phyloP scores from a whole-genome alignment of 176 grass and related monocot genomes.

The Oryza rufipogon region DNA sequence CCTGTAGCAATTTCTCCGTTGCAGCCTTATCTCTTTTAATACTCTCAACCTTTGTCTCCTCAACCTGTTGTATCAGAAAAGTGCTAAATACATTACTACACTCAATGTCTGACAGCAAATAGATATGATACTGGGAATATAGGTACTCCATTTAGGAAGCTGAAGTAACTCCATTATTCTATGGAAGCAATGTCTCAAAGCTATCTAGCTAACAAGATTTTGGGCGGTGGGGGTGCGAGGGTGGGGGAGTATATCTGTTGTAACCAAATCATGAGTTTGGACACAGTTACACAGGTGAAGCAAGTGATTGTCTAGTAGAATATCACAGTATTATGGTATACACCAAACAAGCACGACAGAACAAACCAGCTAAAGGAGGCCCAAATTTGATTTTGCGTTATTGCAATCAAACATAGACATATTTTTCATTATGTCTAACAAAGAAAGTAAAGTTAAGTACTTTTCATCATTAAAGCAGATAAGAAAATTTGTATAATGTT shows the following conservation, averaged over 20 bases:
- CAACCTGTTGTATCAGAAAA: constrained; percentile 64
- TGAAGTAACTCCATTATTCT: constrained; percentile 22
- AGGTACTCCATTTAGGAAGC: constrained; percentile 4
- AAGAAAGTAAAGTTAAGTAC: constrained; percentile 2
- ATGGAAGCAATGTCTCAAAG: background rate
- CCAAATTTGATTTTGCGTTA: background rate
- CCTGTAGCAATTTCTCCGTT: constrained; percentile 96
- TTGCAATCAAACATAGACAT: constrained; percentile 25
- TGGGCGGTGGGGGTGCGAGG: no score
- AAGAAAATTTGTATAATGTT: constrained; percentile 1
- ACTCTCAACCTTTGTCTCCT: constrained; percentile 98
- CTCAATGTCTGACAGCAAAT: background rate
- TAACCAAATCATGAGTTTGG: constrained; percentile 30
- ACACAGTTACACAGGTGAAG: background rate
- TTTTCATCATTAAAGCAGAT: constrained; percentile 15
- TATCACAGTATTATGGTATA: background rate
- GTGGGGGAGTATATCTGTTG: background rate
- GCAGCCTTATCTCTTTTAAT: constrained; percentile 90
- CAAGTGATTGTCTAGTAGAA: constrained; percentile 17
- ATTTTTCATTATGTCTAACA: constrained; percentile 24
- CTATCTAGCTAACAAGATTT: constrained; percentile 18
- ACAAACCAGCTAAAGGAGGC: background rate
- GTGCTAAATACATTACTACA: constrained; percentile 39
- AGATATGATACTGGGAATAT: background rate
- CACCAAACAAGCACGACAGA: constrained; percentile 18